A percentile compares a stretch with the other conserved stretches of the same genome.
These are phyloP conservation scores for Inosperma sp. DNA, from an alignment of 768 basidiomycete genomes.

Conservation along the genomic window DNA sequence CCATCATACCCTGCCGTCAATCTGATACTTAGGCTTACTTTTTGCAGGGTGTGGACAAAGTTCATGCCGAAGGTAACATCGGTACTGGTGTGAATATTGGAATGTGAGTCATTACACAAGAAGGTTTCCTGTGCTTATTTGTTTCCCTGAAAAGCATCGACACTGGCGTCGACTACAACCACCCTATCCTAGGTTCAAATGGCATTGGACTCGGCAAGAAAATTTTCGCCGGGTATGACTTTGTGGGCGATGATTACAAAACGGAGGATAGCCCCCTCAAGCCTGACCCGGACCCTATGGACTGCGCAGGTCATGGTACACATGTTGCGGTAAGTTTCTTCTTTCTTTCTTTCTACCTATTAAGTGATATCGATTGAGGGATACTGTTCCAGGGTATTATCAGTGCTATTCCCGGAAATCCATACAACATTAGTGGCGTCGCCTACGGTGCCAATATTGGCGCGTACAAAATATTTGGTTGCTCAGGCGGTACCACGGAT, in stretches of 20 bases:
- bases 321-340: constrained; percentile 34
- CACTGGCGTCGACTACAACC: constrained; percentile 49
- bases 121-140: not conserved
- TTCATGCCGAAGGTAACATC: constrained; percentile 56
- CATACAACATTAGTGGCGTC: constrained; percentile 65
- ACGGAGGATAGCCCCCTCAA: constrained; percentile 40
- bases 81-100: constrained; percentile 67
- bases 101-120: constrained; percentile 38
- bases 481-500: constrained; percentile 45
- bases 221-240: constrained; percentile 47
- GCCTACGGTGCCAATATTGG: constrained; percentile 56
- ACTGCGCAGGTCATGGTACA: constrained; percentile 45
- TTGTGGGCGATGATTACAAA: constrained; percentile 53
- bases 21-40: not conserved
- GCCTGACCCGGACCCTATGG: constrained; percentile 45
- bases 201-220: constrained; percentile 44
- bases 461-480: constrained; percentile 59
- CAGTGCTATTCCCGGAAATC: constrained; percentile 55
- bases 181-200: constrained; percentile 47
- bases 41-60: constrained; percentile 52
- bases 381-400: constrained; percentile 44
- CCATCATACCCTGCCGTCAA: not conserved
- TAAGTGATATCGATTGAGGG: not conserved
- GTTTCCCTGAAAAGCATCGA: constrained; percentile 43
- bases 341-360: not conserved